Evolutionary conservation across 2,329 filamentous ascomycete genomes (phyloP).

Genomic region (Neocucurbitaria cava): DNA sequence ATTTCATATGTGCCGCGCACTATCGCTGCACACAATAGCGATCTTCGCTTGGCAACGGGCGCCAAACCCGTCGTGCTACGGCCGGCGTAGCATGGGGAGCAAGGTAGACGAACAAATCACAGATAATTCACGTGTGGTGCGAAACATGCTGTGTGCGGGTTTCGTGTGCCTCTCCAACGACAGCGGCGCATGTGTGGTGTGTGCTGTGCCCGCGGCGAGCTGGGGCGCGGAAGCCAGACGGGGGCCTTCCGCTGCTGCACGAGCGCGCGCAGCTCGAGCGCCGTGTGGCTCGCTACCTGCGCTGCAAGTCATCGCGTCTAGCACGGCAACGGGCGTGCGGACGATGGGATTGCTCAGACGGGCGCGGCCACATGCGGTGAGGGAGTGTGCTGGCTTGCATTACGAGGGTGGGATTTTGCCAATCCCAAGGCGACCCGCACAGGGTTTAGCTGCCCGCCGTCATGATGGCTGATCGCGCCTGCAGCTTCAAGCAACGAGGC

Average conservation of each 20-base stretch:
- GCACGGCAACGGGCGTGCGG: constrained; percentile 11
- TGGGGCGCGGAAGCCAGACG: constrained; percentile 2
- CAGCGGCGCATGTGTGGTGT: constrained; percentile 3
- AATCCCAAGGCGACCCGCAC: constrained; percentile 2
- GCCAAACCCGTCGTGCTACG: constrained; percentile 20
- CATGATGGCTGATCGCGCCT: constrained; percentile 24
- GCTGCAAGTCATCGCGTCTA: constrained; percentile 20
- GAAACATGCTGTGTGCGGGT: constrained; percentile 27
- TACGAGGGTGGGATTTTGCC: constrained; percentile 8
- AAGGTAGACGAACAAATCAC: constrained; percentile 21
- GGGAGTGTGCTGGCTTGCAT: constrained; percentile 17
- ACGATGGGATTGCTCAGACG: constrained; percentile 9
- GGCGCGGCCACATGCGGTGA: constrained; percentile 22
- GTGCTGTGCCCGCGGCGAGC: background rate
- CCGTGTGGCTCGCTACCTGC: constrained; percentile 7
- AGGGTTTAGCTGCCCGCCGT: constrained; percentile 5
- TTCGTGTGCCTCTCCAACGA: constrained; percentile 6
- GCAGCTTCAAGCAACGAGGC: constrained; percentile 19
- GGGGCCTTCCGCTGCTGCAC: constrained; percentile 11
- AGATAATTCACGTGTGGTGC: constrained; percentile 16
- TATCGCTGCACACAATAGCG: constrained; percentile 33
- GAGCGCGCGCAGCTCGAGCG: background rate
- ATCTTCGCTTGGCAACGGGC: constrained; percentile 39
- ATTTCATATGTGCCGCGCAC: constrained; percentile 17
- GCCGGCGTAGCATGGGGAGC: constrained; percentile 14